Conservation (phyloP, 805 yeast genomes). For the Ogataea methanolica region DNA sequence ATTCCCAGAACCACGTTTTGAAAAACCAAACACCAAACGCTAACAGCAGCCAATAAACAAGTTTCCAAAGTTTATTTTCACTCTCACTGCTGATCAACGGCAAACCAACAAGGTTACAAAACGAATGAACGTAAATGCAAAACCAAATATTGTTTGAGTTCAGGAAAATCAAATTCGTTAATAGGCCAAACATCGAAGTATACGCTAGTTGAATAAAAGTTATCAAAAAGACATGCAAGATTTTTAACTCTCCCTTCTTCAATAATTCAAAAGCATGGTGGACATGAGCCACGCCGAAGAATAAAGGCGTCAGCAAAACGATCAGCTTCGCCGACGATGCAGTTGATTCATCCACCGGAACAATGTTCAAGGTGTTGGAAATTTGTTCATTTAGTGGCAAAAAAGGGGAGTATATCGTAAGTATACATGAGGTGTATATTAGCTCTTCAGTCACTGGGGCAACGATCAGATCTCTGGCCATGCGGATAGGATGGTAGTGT, state of each 20-base stretch:
- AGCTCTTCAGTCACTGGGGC: constrained; percentile 82
- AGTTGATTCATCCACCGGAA: not conserved
- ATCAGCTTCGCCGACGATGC: constrained; percentile 6
- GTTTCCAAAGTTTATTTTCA: constrained; percentile 20
- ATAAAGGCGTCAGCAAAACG: constrained; percentile 47
- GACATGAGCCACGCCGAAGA: constrained; percentile 74
- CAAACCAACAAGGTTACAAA: constrained; percentile 69
- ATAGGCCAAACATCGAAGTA: constrained; percentile 67
- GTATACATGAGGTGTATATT: constrained; percentile 51
- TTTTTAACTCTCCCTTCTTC: constrained; percentile 20
- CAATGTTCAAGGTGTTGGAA: too few species aligned
- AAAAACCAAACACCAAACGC: constrained; percentile 41
- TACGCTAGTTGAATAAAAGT: constrained; percentile 53
- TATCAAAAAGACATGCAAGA: constrained; percentile 31
- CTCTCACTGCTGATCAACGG: constrained; percentile 36
- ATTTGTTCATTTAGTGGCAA: constrained; percentile 2
- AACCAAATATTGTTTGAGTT: constrained; percentile 52
- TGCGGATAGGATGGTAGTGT: constrained; percentile 24
- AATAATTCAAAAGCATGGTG: constrained; percentile 63
- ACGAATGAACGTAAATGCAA: constrained; percentile 52
- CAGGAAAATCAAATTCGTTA: constrained; percentile 55
- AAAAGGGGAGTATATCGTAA: constrained; percentile 28
- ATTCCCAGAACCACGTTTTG: constrained; percentile 17
- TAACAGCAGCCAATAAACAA: constrained; percentile 35
- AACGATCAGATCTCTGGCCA: constrained; percentile 52